These are phyloP conservation scores for Aspergillus quadrilineatus DNA, from an alignment of 2,329 filamentous ascomycete genomes.

Conservation along the genomic window DNA sequence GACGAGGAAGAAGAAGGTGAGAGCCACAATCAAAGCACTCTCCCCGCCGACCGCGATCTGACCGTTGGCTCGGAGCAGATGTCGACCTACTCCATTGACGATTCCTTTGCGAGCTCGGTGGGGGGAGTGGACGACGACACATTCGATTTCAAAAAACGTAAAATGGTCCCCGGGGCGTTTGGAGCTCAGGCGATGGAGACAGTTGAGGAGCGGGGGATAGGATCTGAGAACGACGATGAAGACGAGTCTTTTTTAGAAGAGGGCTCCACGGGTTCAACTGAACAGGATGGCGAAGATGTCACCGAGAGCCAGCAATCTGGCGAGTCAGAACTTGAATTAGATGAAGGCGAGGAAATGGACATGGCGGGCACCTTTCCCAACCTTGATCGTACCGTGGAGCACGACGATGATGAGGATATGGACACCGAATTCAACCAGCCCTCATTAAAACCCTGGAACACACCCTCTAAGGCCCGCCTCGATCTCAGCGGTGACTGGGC, in stretches of 20 bases:
- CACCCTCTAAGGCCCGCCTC: conserved; percentile 55
- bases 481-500: conserved; percentile 81
- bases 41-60: conserved; percentile 28
- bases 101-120: conserved; percentile 41
- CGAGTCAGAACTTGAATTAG: conserved; percentile 62
- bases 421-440: conserved; percentile 45
- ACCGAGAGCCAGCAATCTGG: conserved; percentile 55
- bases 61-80: conserved; percentile 38
- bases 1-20: conserved; percentile 65
- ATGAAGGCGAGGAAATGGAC: conserved; percentile 73
- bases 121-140: conserved; percentile 54
- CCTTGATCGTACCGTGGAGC: conserved; percentile 76
- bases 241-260: conserved; percentile 86
- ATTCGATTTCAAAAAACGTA: conserved; percentile 56
- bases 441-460: conserved; percentile 38
- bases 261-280: conserved; percentile 79
- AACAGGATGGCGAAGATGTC: conserved; percentile 55
- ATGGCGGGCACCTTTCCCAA: conserved; percentile 76
- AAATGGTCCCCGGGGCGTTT: conserved; percentile 75
- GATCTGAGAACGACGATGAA: conserved; percentile 32
- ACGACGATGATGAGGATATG: conserved; percentile 52
- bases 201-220: conserved; percentile 46
- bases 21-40: conserved; percentile 51
- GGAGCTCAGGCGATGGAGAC: conserved; percentile 62
- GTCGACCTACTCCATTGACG: conserved; percentile 42